Evolutionary conservation across 345 rosid species (phyloP).

Genomic region (Cochlearia excelsa): DNA sequence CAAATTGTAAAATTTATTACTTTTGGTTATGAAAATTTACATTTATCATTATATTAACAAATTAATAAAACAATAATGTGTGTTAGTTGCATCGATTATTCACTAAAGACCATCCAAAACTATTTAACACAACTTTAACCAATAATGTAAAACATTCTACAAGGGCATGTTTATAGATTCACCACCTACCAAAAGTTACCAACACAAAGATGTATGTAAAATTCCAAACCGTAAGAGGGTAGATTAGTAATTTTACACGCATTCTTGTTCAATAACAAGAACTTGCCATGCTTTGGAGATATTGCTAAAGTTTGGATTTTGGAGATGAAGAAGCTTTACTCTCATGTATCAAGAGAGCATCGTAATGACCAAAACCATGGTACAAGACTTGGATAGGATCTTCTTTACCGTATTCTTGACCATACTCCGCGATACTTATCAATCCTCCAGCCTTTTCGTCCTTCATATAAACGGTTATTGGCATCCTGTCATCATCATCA

Average conservation of each 20-base stretch:
- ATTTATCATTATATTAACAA: too few relatives aligned
- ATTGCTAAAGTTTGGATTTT: constrained; percentile 32
- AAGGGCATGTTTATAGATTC: constrained; percentile 9
- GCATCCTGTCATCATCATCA: constrained; percentile 57
- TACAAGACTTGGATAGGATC: constrained; percentile 76
- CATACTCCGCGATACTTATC: constrained; percentile 81
- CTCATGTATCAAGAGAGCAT: constrained; percentile 54
- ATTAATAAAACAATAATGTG: too few relatives aligned
- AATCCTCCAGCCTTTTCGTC: constrained; percentile 73
- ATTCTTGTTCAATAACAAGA: background rate
- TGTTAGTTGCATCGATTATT: too few relatives aligned
- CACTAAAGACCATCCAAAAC: too few relatives aligned
- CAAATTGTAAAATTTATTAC: too few relatives aligned
- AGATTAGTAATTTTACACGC: background rate
- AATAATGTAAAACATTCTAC: background rate
- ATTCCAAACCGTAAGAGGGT: too few relatives aligned
- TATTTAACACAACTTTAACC: too few relatives aligned
- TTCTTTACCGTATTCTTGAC: constrained; percentile 78
- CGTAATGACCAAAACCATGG: constrained; percentile 92
- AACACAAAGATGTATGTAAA: constrained; percentile 21
- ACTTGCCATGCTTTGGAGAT: background rate
- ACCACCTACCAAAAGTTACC: constrained; percentile 25
- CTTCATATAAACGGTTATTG: constrained; percentile 78
- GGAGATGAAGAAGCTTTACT: constrained; percentile 2
- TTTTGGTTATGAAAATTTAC: too few relatives aligned